Percentiles rank a stretch among this genome's conserved stretches.
Conservation (phyloP, 805 yeast species). For the Wickerhamiella parazyma region DNA sequence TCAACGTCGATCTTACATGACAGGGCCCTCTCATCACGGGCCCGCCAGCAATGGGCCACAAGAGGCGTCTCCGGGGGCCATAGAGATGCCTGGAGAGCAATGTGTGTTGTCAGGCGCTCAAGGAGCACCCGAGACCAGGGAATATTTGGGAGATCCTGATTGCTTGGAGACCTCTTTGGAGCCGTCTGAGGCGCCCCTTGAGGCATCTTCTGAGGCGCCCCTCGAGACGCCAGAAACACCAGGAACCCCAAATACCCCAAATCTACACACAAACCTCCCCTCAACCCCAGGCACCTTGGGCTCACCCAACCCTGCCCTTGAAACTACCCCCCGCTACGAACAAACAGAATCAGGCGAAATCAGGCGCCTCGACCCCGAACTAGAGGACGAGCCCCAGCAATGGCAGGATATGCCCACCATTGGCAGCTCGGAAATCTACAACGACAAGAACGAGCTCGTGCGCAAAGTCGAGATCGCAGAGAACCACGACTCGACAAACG, state of each 20-base stretch:
- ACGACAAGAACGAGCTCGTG: conserved; percentile 44
- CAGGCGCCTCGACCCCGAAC: conserved; percentile 11
- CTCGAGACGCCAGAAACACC: too few species aligned
- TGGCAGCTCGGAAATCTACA: conserved; percentile 63
- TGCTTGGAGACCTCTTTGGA: too few species aligned
- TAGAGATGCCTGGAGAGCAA: too few species aligned
- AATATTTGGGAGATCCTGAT: too few species aligned
- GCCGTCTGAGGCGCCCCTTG: too few species aligned
- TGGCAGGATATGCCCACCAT: conserved; percentile 88
- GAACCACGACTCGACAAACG: conserved; percentile 22
- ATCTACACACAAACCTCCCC: conserved; percentile 1
- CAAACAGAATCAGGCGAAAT: conserved; percentile 19
- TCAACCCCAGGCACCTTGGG: too few species aligned
- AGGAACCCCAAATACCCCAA: not conserved
- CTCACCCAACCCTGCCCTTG: too few species aligned
- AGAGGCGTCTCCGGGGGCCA: too few species aligned
- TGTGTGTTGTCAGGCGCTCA: too few species aligned
- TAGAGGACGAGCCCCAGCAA: conserved; percentile 29
- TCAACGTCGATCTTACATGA: too few species aligned
- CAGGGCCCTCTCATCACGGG: not conserved
- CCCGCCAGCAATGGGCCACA: not conserved
- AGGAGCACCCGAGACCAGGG: too few species aligned
- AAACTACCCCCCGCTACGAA: conserved; percentile 9
- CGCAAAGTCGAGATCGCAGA: conserved; percentile 22
- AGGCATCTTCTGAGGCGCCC: too few species aligned